Base-by-base conservation (phyloP, 164 flowering plant species). In the Vitis cinerea region DNA sequence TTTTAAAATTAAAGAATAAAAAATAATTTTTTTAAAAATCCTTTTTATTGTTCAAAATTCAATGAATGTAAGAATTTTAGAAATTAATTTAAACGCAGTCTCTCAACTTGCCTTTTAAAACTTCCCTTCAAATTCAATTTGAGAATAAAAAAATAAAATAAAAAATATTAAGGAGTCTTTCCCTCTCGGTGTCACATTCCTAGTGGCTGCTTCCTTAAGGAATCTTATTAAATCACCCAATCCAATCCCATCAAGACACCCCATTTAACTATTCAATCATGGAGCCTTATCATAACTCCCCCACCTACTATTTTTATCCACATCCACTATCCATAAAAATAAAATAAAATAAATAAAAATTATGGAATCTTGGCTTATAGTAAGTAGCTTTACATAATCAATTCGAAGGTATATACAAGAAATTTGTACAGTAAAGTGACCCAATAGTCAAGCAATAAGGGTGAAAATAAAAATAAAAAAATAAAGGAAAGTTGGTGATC, bases 241-340 rank as follows among this genome's bases (percentile, higher is more conserved):
- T 49, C 61, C 56, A 61, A 29, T 17, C 48, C 67, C 73, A 64
- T 57, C 53, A 29, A 29, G 52, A 56, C 64, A 64, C 68, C 53
- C 15, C 49, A 54, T 16, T 57, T 49, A 64, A 71, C 57, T 59
- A 72, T 59, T 65, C 65, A 72, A 72, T 72, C 65, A 66, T 66
- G 10, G 37, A 71, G 31, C 55, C 67, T 63, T 63, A 55, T 63
- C 60, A 63, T 64, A 63, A 44, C 37, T 12, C n/a, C n/a, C 63
- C 44, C 15, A 71, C 74, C 74, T 11, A 71, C 68, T 57, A 56
- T 17, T 55, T 50, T 10, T 37, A 14, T 57, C 63, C 56, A 48
- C 56, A 19, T 37, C 13, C 6, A 61, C 14, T 16, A 23, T 3
- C 29, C 9, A 29, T 29, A 1, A 52, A 29, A 65, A 14, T 49